phyloP scores from a whole-genome alignment of 2,329 filamentous ascomycete species.

The Paraconiothyrium brasiliense region DNA sequence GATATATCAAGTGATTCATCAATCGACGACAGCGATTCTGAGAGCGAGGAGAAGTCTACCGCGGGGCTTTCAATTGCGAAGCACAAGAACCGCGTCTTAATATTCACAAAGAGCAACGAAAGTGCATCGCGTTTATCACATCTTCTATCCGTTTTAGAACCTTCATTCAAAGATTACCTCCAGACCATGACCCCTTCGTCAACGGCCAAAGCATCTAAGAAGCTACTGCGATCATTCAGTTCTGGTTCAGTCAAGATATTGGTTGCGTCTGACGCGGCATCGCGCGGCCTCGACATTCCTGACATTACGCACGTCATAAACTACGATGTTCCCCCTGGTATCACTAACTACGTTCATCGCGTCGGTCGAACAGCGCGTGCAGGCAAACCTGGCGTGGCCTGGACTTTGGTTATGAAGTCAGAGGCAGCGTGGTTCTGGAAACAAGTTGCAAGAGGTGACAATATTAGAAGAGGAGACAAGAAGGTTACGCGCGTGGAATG shows the following conservation, averaged over 20 bases:
- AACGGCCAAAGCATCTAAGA: conserved; percentile 74
- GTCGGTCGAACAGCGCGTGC: conserved; percentile 91
- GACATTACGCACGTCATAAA: conserved; percentile 87
- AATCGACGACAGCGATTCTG: conserved; percentile 18
- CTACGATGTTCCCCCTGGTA: conserved; percentile 86
- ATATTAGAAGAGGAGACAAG: conserved; percentile 57
- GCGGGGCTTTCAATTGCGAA: conserved; percentile 24
- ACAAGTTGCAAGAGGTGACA: conserved; percentile 71
- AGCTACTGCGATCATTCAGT: conserved; percentile 73
- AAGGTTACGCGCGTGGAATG: conserved; percentile 58
- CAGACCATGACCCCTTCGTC: conserved; percentile 81
- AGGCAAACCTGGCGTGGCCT: conserved; percentile 77
- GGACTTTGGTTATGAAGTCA: conserved; percentile 83
- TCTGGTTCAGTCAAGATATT: conserved; percentile 73
- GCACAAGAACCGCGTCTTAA: conserved; percentile 63
- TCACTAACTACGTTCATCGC: conserved; percentile 87
- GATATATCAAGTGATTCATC: conserved; percentile 41
- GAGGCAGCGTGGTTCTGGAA: conserved; percentile 95
- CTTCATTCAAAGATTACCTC: conserved; percentile 65
- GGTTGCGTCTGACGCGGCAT: conserved; percentile 91
- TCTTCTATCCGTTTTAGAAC: conserved; percentile 74
- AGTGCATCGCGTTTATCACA: conserved; percentile 85
- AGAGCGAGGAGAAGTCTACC: conserved; percentile 14
- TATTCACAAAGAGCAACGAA: conserved; percentile 93
- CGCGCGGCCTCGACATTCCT: conserved; percentile 85